Evolutionary conservation across 2,329 filamentous ascomycete genomes (phyloP), one percentile per base, ranked within the genome.

Genomic region (Microthyrium microscopicum): DNA sequence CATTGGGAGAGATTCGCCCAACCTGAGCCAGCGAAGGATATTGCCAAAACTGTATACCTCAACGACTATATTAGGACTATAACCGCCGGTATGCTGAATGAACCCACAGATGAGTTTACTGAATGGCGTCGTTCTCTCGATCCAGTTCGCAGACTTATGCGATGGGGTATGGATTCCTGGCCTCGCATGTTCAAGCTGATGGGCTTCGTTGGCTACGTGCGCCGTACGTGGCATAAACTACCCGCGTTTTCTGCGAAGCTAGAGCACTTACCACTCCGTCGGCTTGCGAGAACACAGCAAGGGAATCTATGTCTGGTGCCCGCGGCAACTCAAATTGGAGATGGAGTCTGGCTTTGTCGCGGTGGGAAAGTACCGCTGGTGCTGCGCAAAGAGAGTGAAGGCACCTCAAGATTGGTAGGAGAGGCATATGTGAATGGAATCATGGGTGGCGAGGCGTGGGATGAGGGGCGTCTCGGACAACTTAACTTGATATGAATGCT

Each of bases 301-400:
- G 29, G 29, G 7, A 15, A 13, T 4, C 29, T 31, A 13, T 31
- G 29, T 20, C 18, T 31, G 16, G 29, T 31, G 18, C 29, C 29
- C 4, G 18, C 29, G 22, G 18, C 20, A 4, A 5, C 29, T 9
- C 9, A 31, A 18, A 15, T 20, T 3, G 18, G 18, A 19, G 29
- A 21, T 7, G 20, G 12, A 2, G 22, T 31, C 6, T 20, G 20
- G 13, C 5, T 31, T 6, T 19, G 19, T 13, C 20, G 22, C 13
- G 29, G 29, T 20, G 29, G 29, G 6, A 31, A 20, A 15, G 29
- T 31, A 5, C 29, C 29, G 15, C 18, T 31, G 17, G 18, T 31
- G 19, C 8, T 31, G 20, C 18, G 29, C 9, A n/a, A n/a, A n/a
- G n/a, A n/a, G n/a, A n/a, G n/a, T n/a, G n/a, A n/a, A n/a, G n/a